Evolutionary conservation across 148 eudicot species (phyloP).

Genomic region (Euryodendron excelsum): DNA sequence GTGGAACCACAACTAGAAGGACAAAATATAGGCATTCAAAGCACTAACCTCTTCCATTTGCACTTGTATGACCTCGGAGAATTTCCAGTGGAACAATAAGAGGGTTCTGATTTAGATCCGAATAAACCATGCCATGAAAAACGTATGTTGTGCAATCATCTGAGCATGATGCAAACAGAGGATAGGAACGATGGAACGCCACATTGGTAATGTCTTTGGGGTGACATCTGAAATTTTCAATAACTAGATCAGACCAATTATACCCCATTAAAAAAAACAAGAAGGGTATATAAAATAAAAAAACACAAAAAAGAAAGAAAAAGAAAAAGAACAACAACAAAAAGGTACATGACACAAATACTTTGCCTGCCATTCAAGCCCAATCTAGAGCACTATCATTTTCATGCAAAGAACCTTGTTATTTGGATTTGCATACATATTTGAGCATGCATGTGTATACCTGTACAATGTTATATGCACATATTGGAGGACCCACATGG

Average conservation of each 20-base stretch:
- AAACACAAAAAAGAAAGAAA: neutral
- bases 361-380: neutral
- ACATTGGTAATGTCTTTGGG: constrained; percentile 76
- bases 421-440: neutral
- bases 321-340: neutral
- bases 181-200: constrained; percentile 82
- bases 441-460: neutral
- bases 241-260: constrained; percentile 15
- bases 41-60: constrained; percentile 72
- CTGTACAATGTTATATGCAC: neutral
- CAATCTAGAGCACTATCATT: neutral
- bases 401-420: neutral
- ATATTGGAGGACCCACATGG: too few species aligned
- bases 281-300: neutral
- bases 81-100: constrained; percentile 74
- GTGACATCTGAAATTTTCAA: constrained; percentile 56
- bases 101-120: constrained; percentile 90
- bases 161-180: constrained; percentile 85
- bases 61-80: constrained; percentile 68
- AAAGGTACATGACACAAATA: neutral
- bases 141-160: constrained; percentile 88
- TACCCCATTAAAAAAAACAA: neutral
- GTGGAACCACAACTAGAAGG: neutral
- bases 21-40: neutral
- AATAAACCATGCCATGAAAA: constrained; percentile 95